These are phyloP conservation scores for Globomyces sp. DNA, from an alignment of 371 early-diverging fungal species.

Conservation along the genomic window DNA sequence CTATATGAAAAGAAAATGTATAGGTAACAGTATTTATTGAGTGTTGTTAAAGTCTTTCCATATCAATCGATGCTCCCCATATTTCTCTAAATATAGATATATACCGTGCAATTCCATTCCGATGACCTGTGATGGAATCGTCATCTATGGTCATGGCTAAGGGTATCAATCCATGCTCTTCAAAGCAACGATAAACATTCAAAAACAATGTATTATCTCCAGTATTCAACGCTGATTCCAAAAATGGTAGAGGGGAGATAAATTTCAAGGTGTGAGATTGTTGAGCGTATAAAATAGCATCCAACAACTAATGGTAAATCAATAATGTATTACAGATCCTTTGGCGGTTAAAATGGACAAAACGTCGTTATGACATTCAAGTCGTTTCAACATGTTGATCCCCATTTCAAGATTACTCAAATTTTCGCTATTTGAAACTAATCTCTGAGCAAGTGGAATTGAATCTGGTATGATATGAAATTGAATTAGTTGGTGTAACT, in stretches of 20 bases:
- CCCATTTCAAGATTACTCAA: constrained; percentile 25
- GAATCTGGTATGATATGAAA: constrained; percentile 31
- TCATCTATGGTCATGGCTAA: constrained; percentile 7
- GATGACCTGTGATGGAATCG: neutral
- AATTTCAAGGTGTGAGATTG: constrained; percentile 1
- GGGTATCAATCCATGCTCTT: constrained; percentile 33
- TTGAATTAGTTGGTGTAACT: constrained; percentile 33
- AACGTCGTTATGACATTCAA: constrained; percentile 34
- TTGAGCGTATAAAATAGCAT: constrained; percentile 36
- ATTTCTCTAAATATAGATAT: constrained; percentile 21
- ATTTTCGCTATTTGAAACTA: constrained; percentile 12
- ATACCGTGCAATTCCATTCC: constrained; percentile 14
- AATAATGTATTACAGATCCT: constrained; percentile 27
- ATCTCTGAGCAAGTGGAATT: constrained; percentile 21
- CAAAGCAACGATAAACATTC: constrained; percentile 35
- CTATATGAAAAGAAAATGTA: too few species aligned
- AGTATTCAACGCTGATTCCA: constrained; percentile 33
- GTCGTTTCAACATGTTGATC: constrained; percentile 36
- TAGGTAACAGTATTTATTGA: too few species aligned
- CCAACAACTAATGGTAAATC: constrained; percentile 28
- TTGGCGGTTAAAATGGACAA: constrained; percentile 23
- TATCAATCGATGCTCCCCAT: constrained; percentile 19
- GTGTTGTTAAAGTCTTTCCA: constrained; percentile 8
- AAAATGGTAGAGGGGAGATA: constrained; percentile 21
- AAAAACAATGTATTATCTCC: constrained; percentile 36